Conservation (phyloP, 108 stramenopile species). For the Nannochloropsis salina region DNA sequence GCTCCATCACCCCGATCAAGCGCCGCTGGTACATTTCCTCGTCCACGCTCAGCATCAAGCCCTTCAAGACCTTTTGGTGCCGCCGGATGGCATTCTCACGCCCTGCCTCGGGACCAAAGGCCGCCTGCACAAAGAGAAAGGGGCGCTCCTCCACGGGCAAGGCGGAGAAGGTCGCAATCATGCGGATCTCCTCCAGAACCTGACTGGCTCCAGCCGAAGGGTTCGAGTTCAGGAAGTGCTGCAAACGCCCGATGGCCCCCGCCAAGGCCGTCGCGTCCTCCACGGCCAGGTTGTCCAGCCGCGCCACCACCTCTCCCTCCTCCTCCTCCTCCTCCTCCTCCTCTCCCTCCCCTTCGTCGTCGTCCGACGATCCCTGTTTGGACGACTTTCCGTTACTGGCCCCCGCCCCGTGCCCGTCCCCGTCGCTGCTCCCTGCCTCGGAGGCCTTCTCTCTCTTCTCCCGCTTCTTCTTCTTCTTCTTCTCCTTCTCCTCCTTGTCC, state of each 20-base stretch:
- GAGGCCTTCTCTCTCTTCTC: constrained; percentile 13
- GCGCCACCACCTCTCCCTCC: constrained; percentile 43
- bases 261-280: constrained; percentile 47
- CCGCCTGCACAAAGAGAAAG: constrained; percentile 47
- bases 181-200: constrained; percentile 45
- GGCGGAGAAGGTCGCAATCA: constrained; percentile 51
- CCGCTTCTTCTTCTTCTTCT: constrained; percentile 37
- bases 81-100: not conserved
- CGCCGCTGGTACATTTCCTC: constrained; percentile 29
- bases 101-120: constrained; percentile 30
- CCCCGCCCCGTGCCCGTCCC: constrained; percentile 26
- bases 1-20: constrained; percentile 48
- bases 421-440: constrained; percentile 29
- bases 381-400: constrained; percentile 21
- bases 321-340: constrained; percentile 29
- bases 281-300: constrained; percentile 37
- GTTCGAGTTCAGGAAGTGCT: constrained; percentile 21
- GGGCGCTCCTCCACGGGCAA: constrained; percentile 49
- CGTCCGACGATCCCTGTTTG: not conserved
- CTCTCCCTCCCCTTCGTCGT: constrained; percentile 22
- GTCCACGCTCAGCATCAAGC: not conserved
- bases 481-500: constrained; percentile 27
- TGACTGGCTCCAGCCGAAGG: not conserved
- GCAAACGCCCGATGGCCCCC: constrained; percentile 37
- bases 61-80: not conserved